These are phyloP conservation scores for Fusarium coffeatum DNA, from an alignment of 2,329 filamentous ascomycete species.

Conservation along the genomic window DNA sequence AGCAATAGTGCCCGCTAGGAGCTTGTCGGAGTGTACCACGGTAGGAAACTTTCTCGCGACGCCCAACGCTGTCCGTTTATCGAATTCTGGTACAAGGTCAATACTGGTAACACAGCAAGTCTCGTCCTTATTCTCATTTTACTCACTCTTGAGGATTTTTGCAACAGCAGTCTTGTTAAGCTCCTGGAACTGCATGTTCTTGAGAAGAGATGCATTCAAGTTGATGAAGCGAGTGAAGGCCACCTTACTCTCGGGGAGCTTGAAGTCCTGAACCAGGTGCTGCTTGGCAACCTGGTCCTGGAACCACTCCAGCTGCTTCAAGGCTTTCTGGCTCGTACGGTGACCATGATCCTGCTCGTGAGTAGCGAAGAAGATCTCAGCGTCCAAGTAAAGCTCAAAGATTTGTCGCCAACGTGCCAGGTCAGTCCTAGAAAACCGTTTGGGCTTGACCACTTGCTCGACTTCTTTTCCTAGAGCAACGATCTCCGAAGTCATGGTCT, in stretches of 20 bases:
- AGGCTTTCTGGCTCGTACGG: conserved; percentile 72
- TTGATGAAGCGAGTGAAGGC: conserved; percentile 77
- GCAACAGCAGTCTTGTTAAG: conserved; percentile 81
- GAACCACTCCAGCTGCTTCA: conserved; percentile 77
- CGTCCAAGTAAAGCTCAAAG: conserved; percentile 84
- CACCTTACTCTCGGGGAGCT: conserved; percentile 70
- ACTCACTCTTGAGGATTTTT: conserved; percentile 86
- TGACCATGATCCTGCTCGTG: conserved; percentile 77
- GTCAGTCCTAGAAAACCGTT: conserved; percentile 71
- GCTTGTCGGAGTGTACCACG: conserved; percentile 67
- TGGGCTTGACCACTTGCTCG: conserved; percentile 71
- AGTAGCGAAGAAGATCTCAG: conserved; percentile 84
- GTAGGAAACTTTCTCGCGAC: conserved; percentile 72
- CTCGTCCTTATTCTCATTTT: conserved; percentile 1
- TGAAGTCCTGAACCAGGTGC: conserved; percentile 71
- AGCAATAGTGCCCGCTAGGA: conserved; percentile 75
- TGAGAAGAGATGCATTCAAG: conserved; percentile 81
- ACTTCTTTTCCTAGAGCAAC: conserved; percentile 72
- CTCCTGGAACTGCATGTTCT: conserved; percentile 84
- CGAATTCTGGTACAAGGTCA: conserved; percentile 74
- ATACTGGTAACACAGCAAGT: neutral
- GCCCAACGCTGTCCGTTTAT: conserved; percentile 83
- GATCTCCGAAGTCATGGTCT: conserved; percentile 72
- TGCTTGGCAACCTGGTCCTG: conserved; percentile 72
- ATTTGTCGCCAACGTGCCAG: conserved; percentile 82